These are phyloP conservation scores for Backusella luteola DNA, from an alignment of 192 early-diverging fungal species.

Conservation along the genomic window DNA sequence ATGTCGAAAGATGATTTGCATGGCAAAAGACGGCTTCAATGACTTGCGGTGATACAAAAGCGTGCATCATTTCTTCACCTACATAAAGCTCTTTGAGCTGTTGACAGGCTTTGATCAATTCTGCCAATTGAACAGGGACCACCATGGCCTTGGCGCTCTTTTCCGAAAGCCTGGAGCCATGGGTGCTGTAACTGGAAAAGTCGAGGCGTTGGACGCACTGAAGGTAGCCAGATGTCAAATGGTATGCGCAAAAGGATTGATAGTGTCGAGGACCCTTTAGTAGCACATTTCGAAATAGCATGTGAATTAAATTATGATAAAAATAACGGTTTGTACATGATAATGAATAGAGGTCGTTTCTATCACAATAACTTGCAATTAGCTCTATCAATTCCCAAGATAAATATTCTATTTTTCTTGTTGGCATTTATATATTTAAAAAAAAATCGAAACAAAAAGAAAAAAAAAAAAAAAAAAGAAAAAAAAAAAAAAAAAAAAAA, in stretches of 20 bases:
- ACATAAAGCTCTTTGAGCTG: constrained; percentile 13
- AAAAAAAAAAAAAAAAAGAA: background rate
- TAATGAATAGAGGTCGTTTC: background rate
- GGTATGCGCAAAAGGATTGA: background rate
- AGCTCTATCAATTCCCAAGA: background rate
- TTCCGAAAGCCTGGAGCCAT: constrained; percentile 12
- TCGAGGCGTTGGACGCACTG: constrained; percentile 9
- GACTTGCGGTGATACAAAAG: constrained; percentile 3
- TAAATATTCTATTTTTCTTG: background rate
- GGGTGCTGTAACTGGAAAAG: constrained; percentile 15
- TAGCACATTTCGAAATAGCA: constrained; percentile 6
- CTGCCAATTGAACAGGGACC: constrained; percentile 1
- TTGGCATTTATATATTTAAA: background rate
- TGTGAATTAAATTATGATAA: background rate
- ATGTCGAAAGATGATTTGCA: background rate
- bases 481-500: background rate
- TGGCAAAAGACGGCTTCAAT: constrained; percentile 9
- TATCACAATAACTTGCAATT: background rate
- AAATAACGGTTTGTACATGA: constrained; percentile 1
- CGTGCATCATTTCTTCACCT: constrained; percentile 21
- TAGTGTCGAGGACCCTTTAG: constrained; percentile 14
- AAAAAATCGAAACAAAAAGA: background rate
- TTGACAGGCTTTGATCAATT: constrained; percentile 13
- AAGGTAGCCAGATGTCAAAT: background rate
- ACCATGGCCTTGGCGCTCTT: constrained; percentile 15